A percentile compares a stretch with the other conserved stretches of the same genome.
Conservation (phyloP, 2,329 filamentous ascomycete genomes). For the Nemania sp. region DNA sequence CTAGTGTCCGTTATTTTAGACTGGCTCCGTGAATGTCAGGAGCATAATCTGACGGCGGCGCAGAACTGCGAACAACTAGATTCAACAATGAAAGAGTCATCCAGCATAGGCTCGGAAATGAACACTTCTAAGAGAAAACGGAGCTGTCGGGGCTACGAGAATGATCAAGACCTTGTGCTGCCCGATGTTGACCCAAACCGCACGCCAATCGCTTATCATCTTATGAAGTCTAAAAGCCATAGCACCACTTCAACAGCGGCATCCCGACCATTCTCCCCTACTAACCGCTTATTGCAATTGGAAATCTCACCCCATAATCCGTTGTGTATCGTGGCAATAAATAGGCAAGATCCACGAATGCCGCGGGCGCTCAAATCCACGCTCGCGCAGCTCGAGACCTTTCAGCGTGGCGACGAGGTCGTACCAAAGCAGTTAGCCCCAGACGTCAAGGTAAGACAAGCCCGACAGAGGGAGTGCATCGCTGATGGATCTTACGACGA, state of each 20-base stretch:
- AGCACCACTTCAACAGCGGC: constrained; percentile 1
- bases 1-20: no score
- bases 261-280: background rate
- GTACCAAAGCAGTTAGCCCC: constrained; percentile 1
- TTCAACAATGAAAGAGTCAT: no score
- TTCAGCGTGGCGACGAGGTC: background rate
- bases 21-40: no score
- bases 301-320: constrained; percentile 1
- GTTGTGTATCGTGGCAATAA: background rate
- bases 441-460: background rate
- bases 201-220: background rate
- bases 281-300: background rate
- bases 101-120: no score
- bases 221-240: background rate
- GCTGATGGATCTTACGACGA: background rate
- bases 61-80: no score
- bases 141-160: no score
- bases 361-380: background rate
- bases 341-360: constrained; percentile 5
- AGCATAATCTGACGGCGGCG: no score
- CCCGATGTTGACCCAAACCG: no score
- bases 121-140: no score
- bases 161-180: no score
- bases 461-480: background rate
- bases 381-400: constrained; percentile 2